These are phyloP conservation scores for Thelephora terrestris DNA, from an alignment of 1,284 basidiomycete species.

Conservation along the genomic window DNA sequence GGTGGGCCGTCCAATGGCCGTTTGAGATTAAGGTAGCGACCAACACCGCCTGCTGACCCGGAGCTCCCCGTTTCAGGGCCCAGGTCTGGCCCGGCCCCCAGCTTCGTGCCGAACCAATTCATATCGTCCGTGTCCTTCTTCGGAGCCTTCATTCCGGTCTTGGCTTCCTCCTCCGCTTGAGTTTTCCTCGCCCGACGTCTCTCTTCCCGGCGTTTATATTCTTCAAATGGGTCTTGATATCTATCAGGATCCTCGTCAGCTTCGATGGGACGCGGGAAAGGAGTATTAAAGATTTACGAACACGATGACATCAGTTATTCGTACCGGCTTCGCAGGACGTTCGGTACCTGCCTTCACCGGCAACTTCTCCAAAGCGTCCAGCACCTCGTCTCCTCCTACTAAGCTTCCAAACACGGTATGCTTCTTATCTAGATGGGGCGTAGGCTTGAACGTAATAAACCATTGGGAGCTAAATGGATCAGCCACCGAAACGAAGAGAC, in stretches of 20 bases:
- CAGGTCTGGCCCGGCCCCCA: slow-evolving; percentile 34
- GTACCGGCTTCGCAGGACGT: slow-evolving; percentile 74
- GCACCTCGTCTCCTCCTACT: slow-evolving; percentile 87
- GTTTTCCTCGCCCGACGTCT: slow-evolving; percentile 64
- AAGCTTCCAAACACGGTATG: slow-evolving; percentile 97
- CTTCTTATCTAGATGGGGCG: slow-evolving; percentile 75
- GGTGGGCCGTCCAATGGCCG: slow-evolving; percentile 24
- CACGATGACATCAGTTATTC: slow-evolving; percentile 72
- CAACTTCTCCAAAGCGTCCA: slow-evolving; percentile 76
- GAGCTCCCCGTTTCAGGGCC: slow-evolving; percentile 15
- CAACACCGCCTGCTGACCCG: slow-evolving; percentile 30
- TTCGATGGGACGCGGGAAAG: not conserved
- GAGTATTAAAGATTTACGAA: slow-evolving; percentile 25
- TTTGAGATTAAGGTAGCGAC: slow-evolving; percentile 59
- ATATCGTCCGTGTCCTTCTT: slow-evolving; percentile 51
- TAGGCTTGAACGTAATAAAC: slow-evolving; percentile 78
- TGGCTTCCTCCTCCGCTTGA: slow-evolving; percentile 37
- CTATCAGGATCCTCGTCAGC: slow-evolving; percentile 23
- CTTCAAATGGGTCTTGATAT: slow-evolving; percentile 80
- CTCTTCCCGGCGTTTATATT: slow-evolving; percentile 66
- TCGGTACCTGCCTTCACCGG: slow-evolving; percentile 80
- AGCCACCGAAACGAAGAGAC: too few relatives aligned
- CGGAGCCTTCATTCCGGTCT: slow-evolving; percentile 16
- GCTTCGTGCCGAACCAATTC: slow-evolving; percentile 80
- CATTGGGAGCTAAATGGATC: slow-evolving; percentile 62